Evolutionary conservation across 306 rosid genomes (phyloP), one percentile per base, ranked within the genome.

Genomic region (peach (Prunus persica)): DNA sequence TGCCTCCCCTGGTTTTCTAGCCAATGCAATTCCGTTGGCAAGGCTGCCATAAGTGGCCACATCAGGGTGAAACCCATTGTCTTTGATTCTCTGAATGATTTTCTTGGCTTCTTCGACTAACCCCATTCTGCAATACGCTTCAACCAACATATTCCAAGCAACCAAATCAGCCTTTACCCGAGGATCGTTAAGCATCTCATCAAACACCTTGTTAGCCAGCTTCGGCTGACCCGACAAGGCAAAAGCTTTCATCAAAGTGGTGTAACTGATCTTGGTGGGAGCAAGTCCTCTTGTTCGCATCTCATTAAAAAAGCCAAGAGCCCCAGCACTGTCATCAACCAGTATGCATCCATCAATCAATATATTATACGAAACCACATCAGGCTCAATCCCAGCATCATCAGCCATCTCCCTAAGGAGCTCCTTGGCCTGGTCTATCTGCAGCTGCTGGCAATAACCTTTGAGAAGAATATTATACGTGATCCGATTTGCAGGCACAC

Each of bases 141-240:
- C 97, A 43, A 95, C 89, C 95, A 95, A 79, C 97, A 95, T 89
- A 72, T 95, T 95, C 98, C 98, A 92, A 1, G 97, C 96, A 4
- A 95, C 77, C 38, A 86, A 65, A 87, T 95, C 98, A 34, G 68
- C 96, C 85, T 87, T 95, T 81, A 92, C 96, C 6, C 95, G 87
- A 56, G 90, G 86, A 69, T 95, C 97, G 34, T 82, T 77, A 24
- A 84, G 82, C 98, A 95, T 95, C 79, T 95, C 98, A 45, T 88
- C 91, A 3, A 95, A 95, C 46, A 95, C 97, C 84, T 86, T 89
- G 75, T 86, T 85, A n/a, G 98, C 98, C 47, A 95, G 86, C 93
- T 95, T 95, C 1, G 97, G 97, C 76, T 95, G 97, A 58, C 96
- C 92, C 0, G 98, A 90, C 71, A 87, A 78, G 6, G 93, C 95